These are phyloP conservation scores for Fonsecaea pedrosoi DNA, from an alignment of 2,329 filamentous ascomycete species.

Conservation along the genomic window DNA sequence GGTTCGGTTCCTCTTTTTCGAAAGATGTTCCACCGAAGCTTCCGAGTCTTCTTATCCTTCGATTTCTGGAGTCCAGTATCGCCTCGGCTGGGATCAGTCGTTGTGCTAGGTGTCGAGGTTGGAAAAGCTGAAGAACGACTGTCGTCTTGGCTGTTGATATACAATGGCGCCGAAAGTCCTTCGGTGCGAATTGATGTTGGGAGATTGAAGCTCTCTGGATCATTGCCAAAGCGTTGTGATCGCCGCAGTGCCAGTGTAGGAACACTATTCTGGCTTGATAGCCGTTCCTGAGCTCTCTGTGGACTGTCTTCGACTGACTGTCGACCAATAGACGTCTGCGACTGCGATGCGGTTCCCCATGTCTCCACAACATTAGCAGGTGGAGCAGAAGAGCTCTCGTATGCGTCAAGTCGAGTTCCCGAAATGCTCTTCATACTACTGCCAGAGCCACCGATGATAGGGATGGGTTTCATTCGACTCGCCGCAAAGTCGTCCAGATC, in stretches of 20 bases:
- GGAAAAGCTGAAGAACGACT: conserved; percentile 33
- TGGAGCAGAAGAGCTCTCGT: conserved; percentile 45
- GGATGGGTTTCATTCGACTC: conserved; percentile 56
- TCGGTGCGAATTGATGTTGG: conserved; percentile 38
- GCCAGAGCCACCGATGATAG: conserved; percentile 54
- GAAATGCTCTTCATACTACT: conserved; percentile 44
- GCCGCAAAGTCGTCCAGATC: conserved; percentile 58
- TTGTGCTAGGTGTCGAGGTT: conserved; percentile 31
- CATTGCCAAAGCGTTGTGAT: conserved; percentile 37
- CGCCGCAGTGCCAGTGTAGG: conserved; percentile 36
- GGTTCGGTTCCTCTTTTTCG: conserved; percentile 48
- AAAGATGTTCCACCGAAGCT: conserved; percentile 65
- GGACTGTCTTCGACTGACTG: conserved; percentile 45
- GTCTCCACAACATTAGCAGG: conserved; percentile 41
- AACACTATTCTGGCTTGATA: neutral
- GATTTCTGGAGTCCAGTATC: conserved; percentile 27
- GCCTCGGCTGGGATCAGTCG: conserved; percentile 24
- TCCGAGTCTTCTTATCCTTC: conserved; percentile 35
- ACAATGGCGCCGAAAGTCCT: conserved; percentile 27
- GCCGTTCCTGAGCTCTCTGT: neutral
- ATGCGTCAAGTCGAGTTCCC: conserved; percentile 51
- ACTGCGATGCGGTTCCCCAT: conserved; percentile 37
- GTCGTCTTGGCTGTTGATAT: conserved; percentile 36
- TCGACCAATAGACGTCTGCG: conserved; percentile 40
- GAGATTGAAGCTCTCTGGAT: conserved; percentile 32